Base-by-base conservation (phyloP, 1,139 yeast genomes). In the Geotrichum cucujoidarum region DNA sequence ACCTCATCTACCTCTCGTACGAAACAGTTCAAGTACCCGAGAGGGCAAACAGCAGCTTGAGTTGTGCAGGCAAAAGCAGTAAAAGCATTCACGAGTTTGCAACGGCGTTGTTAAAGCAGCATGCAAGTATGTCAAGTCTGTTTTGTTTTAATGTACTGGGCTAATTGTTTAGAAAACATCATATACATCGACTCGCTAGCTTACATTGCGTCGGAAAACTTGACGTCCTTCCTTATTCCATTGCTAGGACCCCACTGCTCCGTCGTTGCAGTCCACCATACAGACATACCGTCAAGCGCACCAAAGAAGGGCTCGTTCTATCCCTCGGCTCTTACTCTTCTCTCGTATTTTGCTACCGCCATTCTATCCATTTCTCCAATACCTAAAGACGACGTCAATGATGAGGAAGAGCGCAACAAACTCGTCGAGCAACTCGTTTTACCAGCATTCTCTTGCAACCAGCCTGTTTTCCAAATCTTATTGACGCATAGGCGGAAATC, bases 401-500 rank as follows among this genome's bases (percentile, higher is more conserved):
- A 75, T 30, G 78, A 76, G n/a, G 84, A 80, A 45, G 75, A 70
- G 25, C 60, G 75, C 21, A 80, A 75, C 13, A 64, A 64, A 10
- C 63, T 67, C 14, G 57, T 78, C 1, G 62, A 68, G n/a, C 64
- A 61, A 21, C 68, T 79, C 44, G 68, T 71, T 43, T 61, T 83
- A 29, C 84, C 86, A 3, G 66, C 73, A 45, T 68, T 72, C 6
- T 14, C 29, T 1, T 67, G 79, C 51, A 82, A 87, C 58, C 68
- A 67, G 29, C 53, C 68, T 0, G 55, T 38, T 1, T 84, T 80
- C 61, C 68, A 68, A 43, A 63, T 81, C 1, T 69, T 69, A 5
- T 64, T 92, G 48, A 78, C 77, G 3, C 85, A 83, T 59, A 74
- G 94, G 52, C 75, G 97, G 50, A 84, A 84, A 60, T 85, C 95